These are phyloP conservation scores for Neoboletus magnificus DNA, from an alignment of 768 basidiomycete genomes.

Conservation along the genomic window DNA sequence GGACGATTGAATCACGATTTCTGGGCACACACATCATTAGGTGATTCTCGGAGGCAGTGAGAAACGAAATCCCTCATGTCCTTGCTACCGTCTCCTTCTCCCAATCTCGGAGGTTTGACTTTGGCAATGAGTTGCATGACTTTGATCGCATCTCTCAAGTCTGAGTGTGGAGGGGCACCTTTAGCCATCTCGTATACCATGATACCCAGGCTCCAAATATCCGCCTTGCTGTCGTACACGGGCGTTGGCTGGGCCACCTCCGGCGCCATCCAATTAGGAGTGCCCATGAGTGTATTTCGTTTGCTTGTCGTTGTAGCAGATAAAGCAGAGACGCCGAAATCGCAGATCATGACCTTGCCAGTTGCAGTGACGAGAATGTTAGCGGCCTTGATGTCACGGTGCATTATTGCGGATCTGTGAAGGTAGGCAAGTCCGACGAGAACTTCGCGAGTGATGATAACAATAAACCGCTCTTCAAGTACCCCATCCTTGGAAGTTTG, in stretches of 20 bases:
- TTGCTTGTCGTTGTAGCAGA: constrained; percentile 83
- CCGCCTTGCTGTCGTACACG: constrained; percentile 95
- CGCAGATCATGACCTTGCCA: constrained; percentile 93
- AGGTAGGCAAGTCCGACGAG: constrained; percentile 84
- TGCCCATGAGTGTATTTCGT: constrained; percentile 93
- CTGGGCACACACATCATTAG: constrained; percentile 58
- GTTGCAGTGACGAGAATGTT: constrained; percentile 88
- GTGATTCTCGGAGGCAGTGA: constrained; percentile 76
- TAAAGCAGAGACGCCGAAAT: constrained; percentile 97
- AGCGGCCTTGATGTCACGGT: constrained; percentile 97
- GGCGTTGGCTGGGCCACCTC: constrained; percentile 89
- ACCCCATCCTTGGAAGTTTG: constrained; percentile 73
- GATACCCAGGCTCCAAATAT: constrained; percentile 97
- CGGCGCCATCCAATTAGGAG: constrained; percentile 99
- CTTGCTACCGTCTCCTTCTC: constrained; percentile 74
- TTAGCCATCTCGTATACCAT: constrained; percentile 95
- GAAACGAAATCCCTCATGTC: constrained; percentile 89
- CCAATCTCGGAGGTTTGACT: constrained; percentile 74
- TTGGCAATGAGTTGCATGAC: constrained; percentile 90
- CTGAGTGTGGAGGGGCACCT: constrained; percentile 91
- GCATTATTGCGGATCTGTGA: constrained; percentile 92
- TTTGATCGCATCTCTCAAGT: constrained; percentile 74
- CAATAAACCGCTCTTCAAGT: constrained; percentile 87
- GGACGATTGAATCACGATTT: background rate
- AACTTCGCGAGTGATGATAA: constrained; percentile 85